Conservation (phyloP, 495 filamentous ascomycete genomes). For the Chaetomium cochliodes region DNA sequence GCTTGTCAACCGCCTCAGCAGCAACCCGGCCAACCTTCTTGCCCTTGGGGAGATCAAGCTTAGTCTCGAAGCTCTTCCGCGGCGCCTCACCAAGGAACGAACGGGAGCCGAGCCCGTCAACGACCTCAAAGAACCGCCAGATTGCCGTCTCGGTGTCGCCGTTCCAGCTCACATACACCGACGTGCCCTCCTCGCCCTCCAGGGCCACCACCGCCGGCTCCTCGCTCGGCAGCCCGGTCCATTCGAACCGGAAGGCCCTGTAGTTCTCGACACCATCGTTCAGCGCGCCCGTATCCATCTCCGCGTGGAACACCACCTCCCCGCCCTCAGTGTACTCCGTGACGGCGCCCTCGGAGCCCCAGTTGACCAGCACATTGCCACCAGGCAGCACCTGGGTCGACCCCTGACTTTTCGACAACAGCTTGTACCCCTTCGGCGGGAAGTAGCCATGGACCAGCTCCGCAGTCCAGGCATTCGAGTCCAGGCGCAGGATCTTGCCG, state of each 20-base stretch:
- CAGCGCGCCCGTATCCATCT: conserved; percentile 36
- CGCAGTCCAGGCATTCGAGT: conserved; percentile 54
- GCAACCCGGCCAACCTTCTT: conserved; percentile 23
- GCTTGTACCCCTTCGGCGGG: conserved; percentile 37
- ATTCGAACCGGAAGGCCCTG: conserved; percentile 40
- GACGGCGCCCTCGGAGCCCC: conserved; percentile 58
- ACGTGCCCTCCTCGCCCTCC: conserved; percentile 25
- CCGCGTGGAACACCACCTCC: conserved; percentile 48
- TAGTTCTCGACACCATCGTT: conserved; percentile 39
- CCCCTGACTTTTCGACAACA: conserved; percentile 60
- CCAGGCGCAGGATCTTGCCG: conserved; percentile 58
- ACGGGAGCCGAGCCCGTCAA: conserved; percentile 29
- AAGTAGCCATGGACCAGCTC: conserved; percentile 42
- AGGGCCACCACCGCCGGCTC: conserved; percentile 38
- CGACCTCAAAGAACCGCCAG: conserved; percentile 37
- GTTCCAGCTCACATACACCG: conserved; percentile 43
- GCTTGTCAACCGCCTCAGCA: conserved; percentile 34
- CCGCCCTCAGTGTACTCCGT: conserved; percentile 60
- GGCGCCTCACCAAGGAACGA: conserved; percentile 33
- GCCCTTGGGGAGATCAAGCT: conserved; percentile 22
- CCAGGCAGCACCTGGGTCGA: conserved; percentile 58
- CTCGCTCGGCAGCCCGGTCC: conserved; percentile 39
- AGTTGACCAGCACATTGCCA: conserved; percentile 58
- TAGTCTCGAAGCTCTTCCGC: conserved; percentile 39
- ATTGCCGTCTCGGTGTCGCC: conserved; percentile 40